Conservation (phyloP, 1,284 basidiomycete genomes). For the Somion occarium region DNA sequence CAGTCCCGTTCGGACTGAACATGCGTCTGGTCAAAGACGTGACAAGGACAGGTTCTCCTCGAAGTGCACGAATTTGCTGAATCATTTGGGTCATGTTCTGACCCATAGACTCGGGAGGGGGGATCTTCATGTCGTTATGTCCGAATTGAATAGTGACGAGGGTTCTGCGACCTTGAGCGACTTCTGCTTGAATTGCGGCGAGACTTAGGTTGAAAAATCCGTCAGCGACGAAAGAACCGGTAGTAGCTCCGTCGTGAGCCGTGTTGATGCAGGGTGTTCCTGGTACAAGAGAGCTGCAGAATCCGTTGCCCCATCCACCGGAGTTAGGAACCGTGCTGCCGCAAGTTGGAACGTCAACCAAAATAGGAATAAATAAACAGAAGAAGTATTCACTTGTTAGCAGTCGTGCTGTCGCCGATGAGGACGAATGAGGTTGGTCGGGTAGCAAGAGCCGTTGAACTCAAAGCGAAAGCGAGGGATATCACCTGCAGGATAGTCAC, state of each 20-base stretch:
- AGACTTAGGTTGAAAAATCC: conserved; percentile 29
- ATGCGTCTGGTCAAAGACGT: conserved; percentile 38
- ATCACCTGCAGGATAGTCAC: background rate
- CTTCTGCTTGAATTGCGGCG: conserved; percentile 28
- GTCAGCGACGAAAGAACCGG: conserved; percentile 35
- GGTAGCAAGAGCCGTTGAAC: background rate
- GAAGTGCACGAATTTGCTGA: conserved; percentile 30
- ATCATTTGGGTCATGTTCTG: conserved; percentile 38
- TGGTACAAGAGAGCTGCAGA: conserved; percentile 33
- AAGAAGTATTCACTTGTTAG: conserved; percentile 28
- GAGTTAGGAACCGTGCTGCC: conserved; percentile 18
- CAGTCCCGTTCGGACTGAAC: conserved; percentile 34
- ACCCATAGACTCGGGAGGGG: conserved; percentile 41
- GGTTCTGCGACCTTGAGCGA: conserved; percentile 33
- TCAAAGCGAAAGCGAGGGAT: background rate
- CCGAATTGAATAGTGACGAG: conserved; percentile 42
- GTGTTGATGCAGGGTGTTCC: conserved; percentile 37
- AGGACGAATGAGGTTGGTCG: conserved; percentile 20
- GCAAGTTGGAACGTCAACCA: conserved; percentile 8
- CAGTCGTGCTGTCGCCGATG: conserved; percentile 37
- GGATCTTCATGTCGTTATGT: conserved; percentile 43
- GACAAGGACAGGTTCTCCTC: conserved; percentile 39
- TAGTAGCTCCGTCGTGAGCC: conserved; percentile 38
- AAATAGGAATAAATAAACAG: background rate
- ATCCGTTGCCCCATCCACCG: conserved; percentile 31